Conservation (phyloP, 306 rosid genomes). For the Sphenostylis stenocarpa region DNA sequence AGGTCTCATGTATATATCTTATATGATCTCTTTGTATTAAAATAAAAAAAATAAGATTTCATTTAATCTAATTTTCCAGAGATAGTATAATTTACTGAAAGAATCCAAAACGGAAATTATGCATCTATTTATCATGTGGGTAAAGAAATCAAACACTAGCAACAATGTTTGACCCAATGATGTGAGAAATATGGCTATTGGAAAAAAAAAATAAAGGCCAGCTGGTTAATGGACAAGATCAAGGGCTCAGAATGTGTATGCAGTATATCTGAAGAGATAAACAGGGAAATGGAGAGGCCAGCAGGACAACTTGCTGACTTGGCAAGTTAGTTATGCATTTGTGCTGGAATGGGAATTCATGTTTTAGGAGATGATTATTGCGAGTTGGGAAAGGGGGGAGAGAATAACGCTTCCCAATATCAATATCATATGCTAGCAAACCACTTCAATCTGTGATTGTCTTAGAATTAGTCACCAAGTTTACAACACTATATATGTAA, state of each 20-base stretch:
- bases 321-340: background rate
- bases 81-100: constrained; percentile 18
- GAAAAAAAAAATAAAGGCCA: constrained; percentile 8
- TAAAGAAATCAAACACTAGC: constrained; percentile 5
- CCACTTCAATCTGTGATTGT: constrained; percentile 11
- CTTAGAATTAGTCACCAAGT: background rate
- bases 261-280: background rate
- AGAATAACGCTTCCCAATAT: background rate
- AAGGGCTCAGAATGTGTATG: background rate
- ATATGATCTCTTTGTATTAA: too few species aligned
- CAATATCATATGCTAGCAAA: background rate
- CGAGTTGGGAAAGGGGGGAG: background rate
- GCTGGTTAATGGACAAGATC: background rate
- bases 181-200: background rate
- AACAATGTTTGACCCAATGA: background rate
- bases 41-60: too few species aligned
- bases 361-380: background rate
- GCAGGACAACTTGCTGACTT: background rate
- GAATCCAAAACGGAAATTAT: background rate
- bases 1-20: too few species aligned
- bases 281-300: background rate
- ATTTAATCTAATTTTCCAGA: too few species aligned
- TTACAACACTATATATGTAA: background rate
- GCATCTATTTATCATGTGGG: background rate
- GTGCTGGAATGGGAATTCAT: background rate